Evolutionary conservation across 768 basidiomycete species (phyloP).

Genomic region (Macrolepiota fuliginosa): DNA sequence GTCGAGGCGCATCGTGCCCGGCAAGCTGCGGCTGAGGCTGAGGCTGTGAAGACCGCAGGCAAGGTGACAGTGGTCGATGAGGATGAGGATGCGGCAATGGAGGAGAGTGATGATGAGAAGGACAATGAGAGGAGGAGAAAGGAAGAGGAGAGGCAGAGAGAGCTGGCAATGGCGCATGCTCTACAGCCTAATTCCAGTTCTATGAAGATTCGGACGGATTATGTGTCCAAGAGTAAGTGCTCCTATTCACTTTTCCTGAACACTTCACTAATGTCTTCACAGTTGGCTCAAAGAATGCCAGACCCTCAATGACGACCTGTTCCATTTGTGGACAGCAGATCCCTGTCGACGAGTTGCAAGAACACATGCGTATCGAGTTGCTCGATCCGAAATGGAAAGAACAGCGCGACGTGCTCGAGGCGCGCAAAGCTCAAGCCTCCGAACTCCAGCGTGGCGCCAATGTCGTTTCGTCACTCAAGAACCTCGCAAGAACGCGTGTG

Average conservation of each 20-base stretch:
- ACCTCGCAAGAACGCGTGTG: constrained; percentile 91
- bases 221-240: constrained; percentile 85
- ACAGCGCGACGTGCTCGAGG: constrained; percentile 85
- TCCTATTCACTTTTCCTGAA: not conserved
- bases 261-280: constrained; percentile 8
- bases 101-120: constrained; percentile 82
- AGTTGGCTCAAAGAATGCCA: constrained; percentile 69
- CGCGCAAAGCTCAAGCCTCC: constrained; percentile 85
- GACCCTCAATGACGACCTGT: constrained; percentile 81
- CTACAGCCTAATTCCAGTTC: constrained; percentile 64
- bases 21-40: constrained; percentile 84
- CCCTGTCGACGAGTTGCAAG: constrained; percentile 91
- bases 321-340: constrained; percentile 95
- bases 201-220: constrained; percentile 95
- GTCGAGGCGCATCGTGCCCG: constrained; percentile 78
- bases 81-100: constrained; percentile 74
- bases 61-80: constrained; percentile 50
- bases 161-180: constrained; percentile 73
- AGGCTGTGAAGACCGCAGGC: constrained; percentile 78
- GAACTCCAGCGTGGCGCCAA: constrained; percentile 90
- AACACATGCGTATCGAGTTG: constrained; percentile 98
- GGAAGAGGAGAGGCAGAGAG: constrained; percentile 68
- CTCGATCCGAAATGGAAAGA: constrained; percentile 99
- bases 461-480: constrained; percentile 89
- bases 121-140: constrained; percentile 58